Percentiles rank a stretch among this genome's conserved stretches.
These are phyloP conservation scores for Colletotrichum noveboracense DNA, from an alignment of 2,329 filamentous ascomycete genomes.

Conservation along the genomic window DNA sequence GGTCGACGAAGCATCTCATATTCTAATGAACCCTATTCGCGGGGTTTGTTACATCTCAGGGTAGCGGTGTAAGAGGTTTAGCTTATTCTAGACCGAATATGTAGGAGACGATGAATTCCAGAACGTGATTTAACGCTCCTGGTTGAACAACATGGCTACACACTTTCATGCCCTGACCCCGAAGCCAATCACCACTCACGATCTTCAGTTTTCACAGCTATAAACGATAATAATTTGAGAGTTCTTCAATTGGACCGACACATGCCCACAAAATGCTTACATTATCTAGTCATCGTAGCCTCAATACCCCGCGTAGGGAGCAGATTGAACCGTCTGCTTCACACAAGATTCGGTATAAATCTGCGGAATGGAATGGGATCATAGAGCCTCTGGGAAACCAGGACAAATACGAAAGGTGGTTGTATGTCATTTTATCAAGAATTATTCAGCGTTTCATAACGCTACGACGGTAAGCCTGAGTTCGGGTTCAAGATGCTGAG, in stretches of 20 bases:
- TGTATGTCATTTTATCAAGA: neutral
- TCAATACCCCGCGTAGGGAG: neutral
- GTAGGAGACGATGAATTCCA: neutral
- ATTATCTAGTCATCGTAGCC: neutral
- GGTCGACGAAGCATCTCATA: neutral
- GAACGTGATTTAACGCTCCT: neutral
- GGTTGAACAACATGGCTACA: neutral
- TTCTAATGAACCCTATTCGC: neutral
- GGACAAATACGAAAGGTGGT: neutral
- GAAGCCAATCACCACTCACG: neutral
- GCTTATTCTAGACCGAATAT: neutral
- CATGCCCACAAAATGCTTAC: neutral
- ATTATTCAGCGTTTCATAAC: neutral
- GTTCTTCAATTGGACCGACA: neutral
- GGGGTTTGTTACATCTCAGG: neutral
- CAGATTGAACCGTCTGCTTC: neutral
- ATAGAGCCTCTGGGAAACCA: neutral
- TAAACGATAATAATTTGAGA: neutral
- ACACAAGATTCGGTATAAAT: neutral
- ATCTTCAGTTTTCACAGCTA: neutral
- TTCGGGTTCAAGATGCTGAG: neutral
- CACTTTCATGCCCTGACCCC: neutral
- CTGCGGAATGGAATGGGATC: too few relatives aligned
- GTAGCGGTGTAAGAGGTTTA: rapidly evolving
- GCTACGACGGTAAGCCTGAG: neutral